Conservation (phyloP, 768 basidiomycete genomes). For the Hypholoma sublateritium region DNA sequence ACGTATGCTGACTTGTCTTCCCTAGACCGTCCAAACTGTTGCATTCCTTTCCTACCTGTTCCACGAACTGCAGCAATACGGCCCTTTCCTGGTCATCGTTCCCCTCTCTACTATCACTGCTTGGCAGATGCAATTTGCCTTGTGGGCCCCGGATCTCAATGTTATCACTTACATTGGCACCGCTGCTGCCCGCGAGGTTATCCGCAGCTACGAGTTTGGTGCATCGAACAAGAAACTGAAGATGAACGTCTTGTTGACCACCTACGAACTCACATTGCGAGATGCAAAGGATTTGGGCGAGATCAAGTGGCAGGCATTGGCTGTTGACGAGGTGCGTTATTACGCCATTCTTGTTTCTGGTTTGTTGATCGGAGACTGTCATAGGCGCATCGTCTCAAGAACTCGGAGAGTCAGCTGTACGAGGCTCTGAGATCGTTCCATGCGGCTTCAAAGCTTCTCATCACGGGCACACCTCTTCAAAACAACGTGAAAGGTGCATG, state of each 20-base stretch:
- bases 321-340: conserved; percentile 85
- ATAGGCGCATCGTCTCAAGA: conserved; percentile 96
- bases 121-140: conserved; percentile 93
- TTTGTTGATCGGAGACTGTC: conserved; percentile 15
- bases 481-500: conserved; percentile 94
- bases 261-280: conserved; percentile 92
- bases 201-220: conserved; percentile 91
- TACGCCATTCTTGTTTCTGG: background rate
- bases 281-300: conserved; percentile 86
- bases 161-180: conserved; percentile 97
- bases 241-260: conserved; percentile 97
- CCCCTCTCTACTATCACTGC: conserved; percentile 97
- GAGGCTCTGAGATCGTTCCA: conserved; percentile 89
- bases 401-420: conserved; percentile 95
- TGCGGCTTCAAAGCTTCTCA: conserved; percentile 89
- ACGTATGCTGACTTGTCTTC: conserved; percentile 12
- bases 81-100: conserved; percentile 96
- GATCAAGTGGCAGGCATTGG: conserved; percentile 96
- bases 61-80: conserved; percentile 89
- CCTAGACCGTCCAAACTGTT: conserved; percentile 92
- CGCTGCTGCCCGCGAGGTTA: conserved; percentile 83
- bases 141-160: conserved; percentile 96
- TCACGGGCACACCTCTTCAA: conserved; percentile 97
- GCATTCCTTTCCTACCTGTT: conserved; percentile 93
- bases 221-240: conserved; percentile 84